phyloP scores from a whole-genome alignment of 805 yeast genomes.

The Pachysolen tannophilus region DNA sequence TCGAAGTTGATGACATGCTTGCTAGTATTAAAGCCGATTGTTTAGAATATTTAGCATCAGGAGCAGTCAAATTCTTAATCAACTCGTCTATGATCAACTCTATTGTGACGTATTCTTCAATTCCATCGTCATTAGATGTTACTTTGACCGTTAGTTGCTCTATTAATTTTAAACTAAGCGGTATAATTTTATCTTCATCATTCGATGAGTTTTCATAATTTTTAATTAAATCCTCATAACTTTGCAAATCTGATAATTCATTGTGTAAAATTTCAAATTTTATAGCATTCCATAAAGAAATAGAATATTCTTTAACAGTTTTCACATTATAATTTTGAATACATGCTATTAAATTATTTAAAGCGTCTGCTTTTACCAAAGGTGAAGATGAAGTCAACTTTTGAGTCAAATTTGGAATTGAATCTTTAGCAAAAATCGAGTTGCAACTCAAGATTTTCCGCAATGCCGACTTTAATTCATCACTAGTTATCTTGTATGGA shows the following conservation, averaged over 20 bases:
- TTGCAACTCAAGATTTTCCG: slow-evolving; percentile 57
- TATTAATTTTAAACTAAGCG: slow-evolving; percentile 36
- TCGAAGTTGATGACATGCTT: slow-evolving; percentile 41
- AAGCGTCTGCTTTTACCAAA: slow-evolving; percentile 63
- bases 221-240: slow-evolving; percentile 16
- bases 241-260: slow-evolving; percentile 31
- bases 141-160: slow-evolving; percentile 33
- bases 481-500: slow-evolving; percentile 73
- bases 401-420: slow-evolving; percentile 70
- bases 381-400: slow-evolving; percentile 74
- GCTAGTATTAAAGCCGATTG: slow-evolving; percentile 59
- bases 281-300: slow-evolving; percentile 75
- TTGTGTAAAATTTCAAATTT: slow-evolving; percentile 86
- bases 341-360: slow-evolving; percentile 53
- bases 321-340: slow-evolving; percentile 41
- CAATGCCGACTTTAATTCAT: slow-evolving; percentile 56
- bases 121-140: slow-evolving; percentile 17
- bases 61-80: slow-evolving; percentile 38
- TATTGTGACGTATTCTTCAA: slow-evolving; percentile 12
- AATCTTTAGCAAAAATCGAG: slow-evolving; percentile 57
- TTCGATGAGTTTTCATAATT: slow-evolving; percentile 23
- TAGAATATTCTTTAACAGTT: slow-evolving; percentile 54
- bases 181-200: slow-evolving; percentile 26
- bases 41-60: slow-evolving; percentile 45
- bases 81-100: slow-evolving; percentile 38